phyloP scores from a whole-genome alignment of 441 rosid genomes.

The Bocquillonia castaneifolia region DNA sequence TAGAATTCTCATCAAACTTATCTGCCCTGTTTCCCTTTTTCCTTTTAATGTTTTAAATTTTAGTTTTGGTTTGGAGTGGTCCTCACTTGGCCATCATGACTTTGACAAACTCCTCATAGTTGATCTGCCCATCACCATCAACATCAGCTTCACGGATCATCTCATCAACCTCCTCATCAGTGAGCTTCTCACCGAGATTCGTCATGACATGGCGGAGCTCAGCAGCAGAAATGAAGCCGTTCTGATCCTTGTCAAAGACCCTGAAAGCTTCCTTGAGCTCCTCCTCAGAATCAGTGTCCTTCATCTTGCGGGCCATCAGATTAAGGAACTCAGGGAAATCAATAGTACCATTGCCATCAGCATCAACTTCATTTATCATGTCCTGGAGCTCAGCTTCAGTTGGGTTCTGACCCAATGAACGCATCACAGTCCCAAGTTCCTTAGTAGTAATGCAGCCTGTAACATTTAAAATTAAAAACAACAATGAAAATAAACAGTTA shows the following conservation, averaged over 20 bases:
- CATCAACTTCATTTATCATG: slow-evolving; percentile 67
- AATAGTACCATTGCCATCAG: slow-evolving; percentile 62
- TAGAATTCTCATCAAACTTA: slow-evolving; percentile 30
- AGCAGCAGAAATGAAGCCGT: slow-evolving; percentile 47
- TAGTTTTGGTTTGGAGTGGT: slow-evolving; percentile 25
- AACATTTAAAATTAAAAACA: slow-evolving; percentile 4
- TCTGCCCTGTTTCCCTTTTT: slow-evolving; percentile 29
- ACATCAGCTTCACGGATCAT: slow-evolving; percentile 54
- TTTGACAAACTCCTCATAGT: slow-evolving; percentile 48
- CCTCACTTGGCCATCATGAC: slow-evolving; percentile 58
- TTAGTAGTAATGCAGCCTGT: slow-evolving; percentile 63
- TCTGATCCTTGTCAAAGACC: slow-evolving; percentile 51
- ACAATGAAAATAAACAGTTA: neutral
- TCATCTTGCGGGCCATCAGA: slow-evolving; percentile 64
- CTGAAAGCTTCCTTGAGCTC: slow-evolving; percentile 49
- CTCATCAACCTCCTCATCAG: slow-evolving; percentile 54
- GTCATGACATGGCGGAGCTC: slow-evolving; percentile 56
- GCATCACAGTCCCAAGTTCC: slow-evolving; percentile 68
- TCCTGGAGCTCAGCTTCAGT: slow-evolving; percentile 69
- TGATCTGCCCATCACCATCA: slow-evolving; percentile 55
- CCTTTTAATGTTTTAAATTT: slow-evolving; percentile 16
- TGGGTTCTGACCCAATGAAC: slow-evolving; percentile 65
- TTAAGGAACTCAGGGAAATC: slow-evolving; percentile 62
- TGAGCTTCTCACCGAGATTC: slow-evolving; percentile 52
- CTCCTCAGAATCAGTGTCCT: slow-evolving; percentile 53